Base-by-base conservation (phyloP, 2,329 filamentous ascomycete genomes). In the Metarhizium sp. region DNA sequence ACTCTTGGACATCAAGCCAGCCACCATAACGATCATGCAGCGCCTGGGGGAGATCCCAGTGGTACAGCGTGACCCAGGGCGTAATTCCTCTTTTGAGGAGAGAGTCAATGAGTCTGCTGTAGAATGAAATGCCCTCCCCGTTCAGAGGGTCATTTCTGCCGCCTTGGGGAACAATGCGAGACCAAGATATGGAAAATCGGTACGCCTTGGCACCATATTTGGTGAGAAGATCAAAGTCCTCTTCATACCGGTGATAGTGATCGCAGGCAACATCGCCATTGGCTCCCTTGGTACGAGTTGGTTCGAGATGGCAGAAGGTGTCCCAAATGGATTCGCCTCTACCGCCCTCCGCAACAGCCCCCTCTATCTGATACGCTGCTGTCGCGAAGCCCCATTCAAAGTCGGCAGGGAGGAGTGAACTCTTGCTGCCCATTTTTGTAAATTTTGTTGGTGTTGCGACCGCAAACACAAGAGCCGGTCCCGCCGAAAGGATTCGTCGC, bases 151-250 rank as follows among this genome's bases (percentile, higher is more conserved):
- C 83, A 49, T 83, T 72, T 43, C 83, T 75, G 11, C 83, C 82
- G 11, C 84, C 83, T 0, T 84, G 73, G 1, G 84, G 84, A 54
- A 87, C 84, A 54, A 87, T 77, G 46, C 84, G 80, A 6, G 82
- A 80, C 84, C 84, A 55, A 7, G 82, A 81, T 40, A 87, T 70
- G 4, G 82, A 86, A 65, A 87, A 86, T 20, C 83, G 78, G 64
- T 86, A 87, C 4, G 78, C 78, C 59, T 78, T 75, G 7, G 80
- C 79, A 49, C 81, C 80, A 49, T 79, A 78, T 50, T 73, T 67
- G 61, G 80, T 81, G 58, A 87, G 66, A 7, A 87, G 71, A 4
- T 75, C 79, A 57, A 86, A 78, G 61, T 87, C 84, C 52, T 81
- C 73, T 11, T 70, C 67, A 3, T 66, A 68, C 0, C 68, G 64